phyloP scores from a whole-genome alignment of 1,284 basidiomycete species.

The Apiotrichum porosum region DNA sequence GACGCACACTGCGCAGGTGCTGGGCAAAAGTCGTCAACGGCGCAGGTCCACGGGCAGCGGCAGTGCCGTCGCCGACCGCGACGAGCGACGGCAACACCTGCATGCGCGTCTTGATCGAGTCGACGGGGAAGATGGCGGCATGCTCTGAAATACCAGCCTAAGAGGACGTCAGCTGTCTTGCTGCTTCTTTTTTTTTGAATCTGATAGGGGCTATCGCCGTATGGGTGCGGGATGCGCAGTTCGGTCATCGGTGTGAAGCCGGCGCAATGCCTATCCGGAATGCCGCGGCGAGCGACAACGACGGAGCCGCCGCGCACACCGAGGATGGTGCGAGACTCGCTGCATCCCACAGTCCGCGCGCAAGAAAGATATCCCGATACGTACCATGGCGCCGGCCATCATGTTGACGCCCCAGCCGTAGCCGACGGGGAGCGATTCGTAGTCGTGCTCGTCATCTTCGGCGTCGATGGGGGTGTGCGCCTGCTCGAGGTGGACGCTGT shows the following conservation, averaged over 20 bases:
- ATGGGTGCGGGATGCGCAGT: not conserved
- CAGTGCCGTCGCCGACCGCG: conserved; percentile 55
- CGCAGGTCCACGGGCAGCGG: conserved; percentile 15
- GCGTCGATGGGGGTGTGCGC: conserved; percentile 9
- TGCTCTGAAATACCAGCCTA: conserved; percentile 98
- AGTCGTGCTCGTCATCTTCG: conserved; percentile 47
- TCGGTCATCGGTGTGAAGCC: not conserved
- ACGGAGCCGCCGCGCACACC: too few species aligned
- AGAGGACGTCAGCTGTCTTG: too few species aligned
- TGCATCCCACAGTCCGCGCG: too few species aligned
- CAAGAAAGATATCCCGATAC: too few species aligned
- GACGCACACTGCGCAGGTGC: conserved; percentile 57
- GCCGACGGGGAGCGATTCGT: conserved; percentile 48
- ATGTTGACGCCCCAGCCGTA: conserved; percentile 69
- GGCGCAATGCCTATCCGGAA: too few species aligned
- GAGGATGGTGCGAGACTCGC: too few species aligned
- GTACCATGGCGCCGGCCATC: conserved; percentile 89
- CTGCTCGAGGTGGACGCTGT: conserved; percentile 19
- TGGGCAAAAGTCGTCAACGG: conserved; percentile 38
- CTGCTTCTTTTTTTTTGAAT: too few species aligned
- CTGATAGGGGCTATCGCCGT: too few species aligned
- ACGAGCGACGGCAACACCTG: conserved; percentile 67
- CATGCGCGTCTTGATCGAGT: conserved; percentile 99
- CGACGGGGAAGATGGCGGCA: conserved; percentile 97
- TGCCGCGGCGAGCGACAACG: too few species aligned